Conservation (phyloP, 345 rosid species). For the Lepidium africanum region DNA sequence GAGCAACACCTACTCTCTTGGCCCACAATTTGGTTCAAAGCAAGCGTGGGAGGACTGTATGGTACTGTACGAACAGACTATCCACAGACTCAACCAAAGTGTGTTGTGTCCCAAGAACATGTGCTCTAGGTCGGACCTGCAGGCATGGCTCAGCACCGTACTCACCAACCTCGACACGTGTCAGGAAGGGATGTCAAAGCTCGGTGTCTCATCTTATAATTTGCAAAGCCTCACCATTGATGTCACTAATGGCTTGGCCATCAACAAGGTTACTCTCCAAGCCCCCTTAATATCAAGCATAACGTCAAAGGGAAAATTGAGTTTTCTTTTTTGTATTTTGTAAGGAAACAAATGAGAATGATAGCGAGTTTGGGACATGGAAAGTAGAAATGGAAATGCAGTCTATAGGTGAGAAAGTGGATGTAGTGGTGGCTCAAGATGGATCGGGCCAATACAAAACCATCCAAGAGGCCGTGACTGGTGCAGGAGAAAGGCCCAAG, state of each 20-base stretch:
- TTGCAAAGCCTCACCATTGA: constrained; percentile 31
- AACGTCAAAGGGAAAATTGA: neutral
- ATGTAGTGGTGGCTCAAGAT: constrained; percentile 50
- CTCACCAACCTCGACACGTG: constrained; percentile 74
- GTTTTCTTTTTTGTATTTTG: neutral
- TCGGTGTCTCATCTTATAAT: constrained; percentile 34
- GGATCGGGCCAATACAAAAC: constrained; percentile 48
- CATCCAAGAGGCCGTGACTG: constrained; percentile 49
- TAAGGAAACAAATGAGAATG: neutral
- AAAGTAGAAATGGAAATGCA: constrained; percentile 26
- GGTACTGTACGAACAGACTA: constrained; percentile 46
- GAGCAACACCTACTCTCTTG: constrained; percentile 17
- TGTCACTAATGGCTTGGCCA: constrained; percentile 50
- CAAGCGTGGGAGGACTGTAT: constrained; percentile 57
- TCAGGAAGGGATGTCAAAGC: constrained; percentile 36
- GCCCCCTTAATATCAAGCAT: neutral
- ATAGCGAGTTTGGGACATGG: neutral
- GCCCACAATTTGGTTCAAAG: constrained; percentile 25
- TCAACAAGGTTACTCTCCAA: constrained; percentile 28
- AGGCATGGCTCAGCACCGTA: constrained; percentile 82
- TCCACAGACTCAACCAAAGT: constrained; percentile 46
- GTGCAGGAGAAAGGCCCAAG: constrained; percentile 42
- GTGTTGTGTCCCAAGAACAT: constrained; percentile 5
- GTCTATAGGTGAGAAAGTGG: constrained; percentile 17
- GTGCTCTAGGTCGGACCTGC: constrained; percentile 49